Evolutionary conservation across 805 yeast genomes (phyloP).

Genomic region (Ascoidea tarda): DNA sequence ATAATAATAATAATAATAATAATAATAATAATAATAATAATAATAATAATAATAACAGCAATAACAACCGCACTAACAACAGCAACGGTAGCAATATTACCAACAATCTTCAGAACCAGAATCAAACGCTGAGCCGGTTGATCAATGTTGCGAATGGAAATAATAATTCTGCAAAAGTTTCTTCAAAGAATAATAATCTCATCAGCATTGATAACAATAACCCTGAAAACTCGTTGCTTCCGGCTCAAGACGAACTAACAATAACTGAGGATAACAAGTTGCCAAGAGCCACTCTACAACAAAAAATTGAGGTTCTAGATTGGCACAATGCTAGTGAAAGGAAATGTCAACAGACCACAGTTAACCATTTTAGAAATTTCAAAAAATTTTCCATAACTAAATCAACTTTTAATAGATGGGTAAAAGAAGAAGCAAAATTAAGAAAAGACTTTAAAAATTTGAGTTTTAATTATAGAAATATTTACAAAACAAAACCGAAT

Average conservation of each 20-base stretch:
- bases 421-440: constrained; percentile 18
- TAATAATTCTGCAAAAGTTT: not conserved
- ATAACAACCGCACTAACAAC: constrained; percentile 1
- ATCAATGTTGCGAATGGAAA: not conserved
- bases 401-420: constrained; percentile 26
- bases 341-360: constrained; percentile 22
- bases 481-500: constrained; percentile 19
- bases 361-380: constrained; percentile 17
- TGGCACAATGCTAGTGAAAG: constrained; percentile 21
- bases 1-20: no score
- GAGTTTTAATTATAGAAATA: constrained; percentile 15
- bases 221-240: not conserved
- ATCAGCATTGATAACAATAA: not conserved
- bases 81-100: constrained; percentile 3
- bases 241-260: not conserved
- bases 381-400: constrained; percentile 22
- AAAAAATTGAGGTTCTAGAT: constrained; percentile 21
- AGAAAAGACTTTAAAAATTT: constrained; percentile 16
- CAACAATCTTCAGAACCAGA: not conserved
- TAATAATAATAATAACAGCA: not conserved
- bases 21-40: not conserved
- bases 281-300: constrained; percentile 23
- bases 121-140: not conserved
- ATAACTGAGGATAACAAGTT: constrained; percentile 8
- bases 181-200: not conserved